Conservation (phyloP, 306 rosid species). For the Casuarina glauca region DNA sequence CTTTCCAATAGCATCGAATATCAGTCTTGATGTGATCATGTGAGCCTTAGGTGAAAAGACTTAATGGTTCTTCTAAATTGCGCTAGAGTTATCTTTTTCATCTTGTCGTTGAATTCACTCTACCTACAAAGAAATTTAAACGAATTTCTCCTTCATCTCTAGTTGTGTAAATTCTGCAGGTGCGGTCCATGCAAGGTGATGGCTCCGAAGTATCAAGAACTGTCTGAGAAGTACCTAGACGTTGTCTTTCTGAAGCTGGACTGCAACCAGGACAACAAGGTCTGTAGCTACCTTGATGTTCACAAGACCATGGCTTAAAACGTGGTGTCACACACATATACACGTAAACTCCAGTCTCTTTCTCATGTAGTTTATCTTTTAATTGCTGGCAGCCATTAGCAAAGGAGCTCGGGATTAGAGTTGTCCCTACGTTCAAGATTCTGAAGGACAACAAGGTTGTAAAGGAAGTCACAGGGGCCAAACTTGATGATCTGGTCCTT, state of each 20-base stretch:
- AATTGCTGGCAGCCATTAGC: constrained; percentile 71
- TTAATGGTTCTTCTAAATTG: background rate
- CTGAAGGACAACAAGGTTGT: constrained; percentile 75
- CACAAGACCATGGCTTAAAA: background rate
- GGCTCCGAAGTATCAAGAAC: constrained; percentile 75
- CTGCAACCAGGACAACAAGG: constrained; percentile 92
- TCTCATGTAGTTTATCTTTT: constrained; percentile 21
- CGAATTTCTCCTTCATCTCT: constrained; percentile 1
- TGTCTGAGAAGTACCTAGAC: constrained; percentile 77
- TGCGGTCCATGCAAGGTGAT: constrained; percentile 99
- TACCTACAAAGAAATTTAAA: background rate
- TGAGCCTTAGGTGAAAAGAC: background rate
- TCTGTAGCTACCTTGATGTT: constrained; percentile 22
- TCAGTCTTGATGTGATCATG: background rate
- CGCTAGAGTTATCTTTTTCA: background rate
- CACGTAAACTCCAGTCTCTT: too few relatives aligned
- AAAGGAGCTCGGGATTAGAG: constrained; percentile 95
- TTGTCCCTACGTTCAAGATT: constrained; percentile 95
- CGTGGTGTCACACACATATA: too few relatives aligned
- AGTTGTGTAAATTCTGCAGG: constrained; percentile 46
- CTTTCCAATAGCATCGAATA: background rate
- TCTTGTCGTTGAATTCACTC: background rate
- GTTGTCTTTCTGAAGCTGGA: constrained; percentile 93
- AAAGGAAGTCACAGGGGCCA: constrained; percentile 90
- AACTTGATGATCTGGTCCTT: constrained; percentile 73